Evolutionary conservation across 2,329 filamentous ascomycete genomes (phyloP), one percentile per base, ranked within the genome.

Genomic region (Xylaria sp.): DNA sequence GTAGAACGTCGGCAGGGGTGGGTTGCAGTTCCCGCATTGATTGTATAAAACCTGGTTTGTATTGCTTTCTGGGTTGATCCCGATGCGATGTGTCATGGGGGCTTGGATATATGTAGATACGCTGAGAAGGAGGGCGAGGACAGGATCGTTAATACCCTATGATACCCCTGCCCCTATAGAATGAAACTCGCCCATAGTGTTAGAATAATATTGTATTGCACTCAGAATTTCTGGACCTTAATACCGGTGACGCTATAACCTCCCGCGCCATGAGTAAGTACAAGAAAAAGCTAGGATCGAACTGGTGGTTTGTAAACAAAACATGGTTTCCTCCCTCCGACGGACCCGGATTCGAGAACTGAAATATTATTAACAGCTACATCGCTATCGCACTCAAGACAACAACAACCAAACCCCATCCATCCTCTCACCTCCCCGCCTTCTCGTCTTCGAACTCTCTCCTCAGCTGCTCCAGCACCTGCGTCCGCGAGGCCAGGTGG

Each of bases 401-500:
- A 34, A 34, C 29, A 7, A 13, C 29, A 4, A 34, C 4, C 29
- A 6, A 34, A 7, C 29, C 4, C 11, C 29, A n/a, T n/a, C n/a
- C n/a, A n/a, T 50, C 29, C 49, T 39, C 44, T 67, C 60, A 79
- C 72, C 77, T 75, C 57, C 79, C 76, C 54, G 77, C 76, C 78
- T 90, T 94, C 81, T 93, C 92, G 19, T 91, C 88, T 66, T 97
- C 92, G 73, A 97, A 89, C 75, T 97, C 87, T 69, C 85, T 80
- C 73, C 85, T 84, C 69, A 97, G 70, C 71, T 91, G 88, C 44
- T 89, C 85, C 66, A 99, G 76, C 24, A 87, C 84, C 61, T 87
- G 84, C 73, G 93, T 85, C 57, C 94, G 81, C 62, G 86, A 86
- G 66, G 85, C 81, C 67, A 97, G 75, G 78, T 99, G 94, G 57